Conservation (phyloP, 768 basidiomycete species). For the Naganishia vishniacii region DNA sequence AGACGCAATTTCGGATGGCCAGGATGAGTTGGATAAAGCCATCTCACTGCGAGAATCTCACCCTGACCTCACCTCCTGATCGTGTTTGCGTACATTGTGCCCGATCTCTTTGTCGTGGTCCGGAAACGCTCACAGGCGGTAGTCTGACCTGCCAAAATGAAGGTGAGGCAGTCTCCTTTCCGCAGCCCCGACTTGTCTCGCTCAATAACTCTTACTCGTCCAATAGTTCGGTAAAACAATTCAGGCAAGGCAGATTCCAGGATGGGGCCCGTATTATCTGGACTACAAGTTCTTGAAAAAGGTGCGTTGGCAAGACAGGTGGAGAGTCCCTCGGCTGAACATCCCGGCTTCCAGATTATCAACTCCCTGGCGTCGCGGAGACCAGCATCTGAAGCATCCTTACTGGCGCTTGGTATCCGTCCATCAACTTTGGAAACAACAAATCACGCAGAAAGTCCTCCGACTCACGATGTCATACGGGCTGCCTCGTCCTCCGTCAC, state of each 20-base stretch:
- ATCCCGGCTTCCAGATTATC: constrained; percentile 62
- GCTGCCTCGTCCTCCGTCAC: not conserved
- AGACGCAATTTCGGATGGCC: too few species aligned
- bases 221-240: constrained; percentile 94
- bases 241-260: constrained; percentile 89
- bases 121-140: not conserved
- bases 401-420: constrained; percentile 73
- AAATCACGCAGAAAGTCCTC: constrained; percentile 48
- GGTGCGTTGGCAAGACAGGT: constrained; percentile 27
- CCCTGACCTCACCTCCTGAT: too few species aligned
- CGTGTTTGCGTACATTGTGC: too few species aligned
- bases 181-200: not conserved
- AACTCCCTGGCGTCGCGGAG: constrained; percentile 86
- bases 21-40: too few species aligned
- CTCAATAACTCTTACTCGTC: not conserved
- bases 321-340: not conserved
- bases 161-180: not conserved
- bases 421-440: constrained; percentile 51
- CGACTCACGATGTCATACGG: not conserved
- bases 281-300: constrained; percentile 95
- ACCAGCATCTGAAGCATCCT: constrained; percentile 82
- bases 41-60: too few species aligned
- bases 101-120: too few species aligned
- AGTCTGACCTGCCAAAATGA: constrained; percentile 6
- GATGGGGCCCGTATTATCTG: constrained; percentile 91